Evolutionary conservation across 2,329 filamentous ascomycete species (phyloP), one percentile per base, ranked within the genome.

Genomic region (Apiospora hydei): DNA sequence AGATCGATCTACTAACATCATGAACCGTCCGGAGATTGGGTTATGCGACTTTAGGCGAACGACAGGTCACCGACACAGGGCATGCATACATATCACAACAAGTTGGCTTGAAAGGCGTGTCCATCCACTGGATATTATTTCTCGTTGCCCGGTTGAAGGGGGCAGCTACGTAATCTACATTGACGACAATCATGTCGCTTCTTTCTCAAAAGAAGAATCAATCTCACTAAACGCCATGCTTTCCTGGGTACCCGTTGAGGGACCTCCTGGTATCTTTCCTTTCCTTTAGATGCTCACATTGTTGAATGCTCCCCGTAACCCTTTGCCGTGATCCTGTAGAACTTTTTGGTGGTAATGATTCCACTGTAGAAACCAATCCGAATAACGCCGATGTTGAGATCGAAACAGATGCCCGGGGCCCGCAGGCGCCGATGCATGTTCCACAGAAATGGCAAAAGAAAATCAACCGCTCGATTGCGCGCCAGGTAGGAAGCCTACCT

Each of bases 321-420:
- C 76, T 75, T 72, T 64, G 76, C 76, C 77, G 18, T 64, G 43
- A 78, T 75, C 79, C 77, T 76, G 74, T 74, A 75, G 76, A 77
- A 77, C 77, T 78, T 80, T 80, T 79, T 80, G 75, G 75, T 79
- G 47, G 68, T 21, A 43, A 77, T 80, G 77, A 76, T 77, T 78
- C 75, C 75, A 67, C 75, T 77, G 74, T 72, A 74, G 76, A 76
- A 77, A 77, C 75, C 79, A 77, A 76, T 74, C 76, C 74, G 71
- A 75, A 74, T 83, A 87, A 88, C 86, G 86, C 86, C 86, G 86
- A 88, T 88, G 86, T 88, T 88, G 86, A 88, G 85, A 87, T 88
- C 86, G 86, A 86, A 83, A 82, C 68, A 81, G 81, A 82, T 79
- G 73, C 72, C 72, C 70, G 73, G 73, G 64, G 64, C 67, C 73